Conservation (phyloP, 441 rosid species). For the Sinapis alba region DNA sequence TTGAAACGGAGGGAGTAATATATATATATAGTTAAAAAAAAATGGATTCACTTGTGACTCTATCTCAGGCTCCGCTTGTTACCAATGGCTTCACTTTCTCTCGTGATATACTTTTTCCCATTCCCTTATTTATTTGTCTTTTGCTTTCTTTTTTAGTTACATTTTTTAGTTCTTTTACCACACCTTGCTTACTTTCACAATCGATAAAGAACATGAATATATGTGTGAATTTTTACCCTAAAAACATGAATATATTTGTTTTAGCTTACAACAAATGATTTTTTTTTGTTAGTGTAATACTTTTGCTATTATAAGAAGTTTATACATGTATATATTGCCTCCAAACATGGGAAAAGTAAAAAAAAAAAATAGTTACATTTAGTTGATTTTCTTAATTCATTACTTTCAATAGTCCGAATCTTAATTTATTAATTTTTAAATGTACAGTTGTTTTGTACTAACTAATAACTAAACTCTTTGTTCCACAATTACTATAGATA, state of each 20-base stretch:
- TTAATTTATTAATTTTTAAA: background rate
- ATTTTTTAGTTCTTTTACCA: conserved; percentile 15
- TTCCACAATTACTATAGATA: background rate
- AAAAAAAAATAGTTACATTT: background rate
- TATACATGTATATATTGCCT: background rate
- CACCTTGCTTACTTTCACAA: conserved; percentile 38
- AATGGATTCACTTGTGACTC: too few relatives aligned
- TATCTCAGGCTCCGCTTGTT: conserved; percentile 38
- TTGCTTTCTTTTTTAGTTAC: conserved; percentile 22
- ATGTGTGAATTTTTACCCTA: background rate
- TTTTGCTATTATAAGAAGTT: conserved; percentile 3
- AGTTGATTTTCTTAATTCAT: background rate
- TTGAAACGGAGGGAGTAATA: too few relatives aligned
- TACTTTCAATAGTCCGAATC: background rate
- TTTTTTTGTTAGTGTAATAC: background rate
- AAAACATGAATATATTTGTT: background rate
- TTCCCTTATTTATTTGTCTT: conserved; percentile 34
- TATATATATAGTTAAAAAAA: too few relatives aligned
- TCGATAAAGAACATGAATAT: conserved; percentile 36
- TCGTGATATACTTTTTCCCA: conserved; percentile 40
- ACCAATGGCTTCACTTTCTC: conserved; percentile 35
- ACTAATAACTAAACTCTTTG: too few relatives aligned
- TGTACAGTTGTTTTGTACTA: too few relatives aligned
- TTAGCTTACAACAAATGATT: background rate
- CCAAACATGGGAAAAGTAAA: background rate